Evolutionary conservation across 2,329 filamentous ascomycete genomes (phyloP).

Genomic region (Coniochaeta sp.): DNA sequence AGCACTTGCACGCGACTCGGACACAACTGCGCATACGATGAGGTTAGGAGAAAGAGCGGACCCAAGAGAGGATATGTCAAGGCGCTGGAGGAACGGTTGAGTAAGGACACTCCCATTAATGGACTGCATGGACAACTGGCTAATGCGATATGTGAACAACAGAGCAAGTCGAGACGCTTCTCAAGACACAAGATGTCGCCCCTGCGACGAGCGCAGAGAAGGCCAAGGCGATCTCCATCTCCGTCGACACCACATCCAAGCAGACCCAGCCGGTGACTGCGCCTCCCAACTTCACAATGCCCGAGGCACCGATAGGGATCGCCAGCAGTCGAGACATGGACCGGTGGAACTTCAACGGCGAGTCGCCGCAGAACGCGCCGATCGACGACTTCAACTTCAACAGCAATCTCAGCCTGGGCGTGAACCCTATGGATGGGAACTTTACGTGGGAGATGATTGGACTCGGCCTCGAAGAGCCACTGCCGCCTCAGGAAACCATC

Average conservation of each 20-base stretch:
- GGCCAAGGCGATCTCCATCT: slow-evolving; percentile 23
- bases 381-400: slow-evolving; percentile 56
- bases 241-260: slow-evolving; percentile 20
- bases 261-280: slow-evolving; percentile 24
- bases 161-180: slow-evolving; percentile 90
- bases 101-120: slow-evolving; percentile 43
- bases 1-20: slow-evolving; percentile 82
- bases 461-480: slow-evolving; percentile 50
- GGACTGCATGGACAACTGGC: slow-evolving; percentile 1
- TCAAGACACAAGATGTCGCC: slow-evolving; percentile 68
- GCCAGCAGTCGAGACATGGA: slow-evolving; percentile 41
- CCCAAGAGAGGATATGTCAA: slow-evolving; percentile 94
- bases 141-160: slow-evolving; percentile 10
- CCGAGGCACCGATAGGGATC: slow-evolving; percentile 39
- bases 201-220: slow-evolving; percentile 25
- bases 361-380: slow-evolving; percentile 40
- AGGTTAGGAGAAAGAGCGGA: slow-evolving; percentile 88
- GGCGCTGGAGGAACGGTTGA: slow-evolving; percentile 83
- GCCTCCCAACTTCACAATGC: slow-evolving; percentile 31
- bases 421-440: slow-evolving; percentile 44
- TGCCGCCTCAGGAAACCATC: slow-evolving; percentile 55
- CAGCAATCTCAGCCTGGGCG: slow-evolving; percentile 38
- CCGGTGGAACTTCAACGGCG: slow-evolving; percentile 45
- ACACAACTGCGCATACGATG: slow-evolving; percentile 85
- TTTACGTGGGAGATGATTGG: slow-evolving; percentile 76